phyloP scores from a whole-genome alignment of 805 yeast species.

The Wickerhamiella sergipiensis region DNA sequence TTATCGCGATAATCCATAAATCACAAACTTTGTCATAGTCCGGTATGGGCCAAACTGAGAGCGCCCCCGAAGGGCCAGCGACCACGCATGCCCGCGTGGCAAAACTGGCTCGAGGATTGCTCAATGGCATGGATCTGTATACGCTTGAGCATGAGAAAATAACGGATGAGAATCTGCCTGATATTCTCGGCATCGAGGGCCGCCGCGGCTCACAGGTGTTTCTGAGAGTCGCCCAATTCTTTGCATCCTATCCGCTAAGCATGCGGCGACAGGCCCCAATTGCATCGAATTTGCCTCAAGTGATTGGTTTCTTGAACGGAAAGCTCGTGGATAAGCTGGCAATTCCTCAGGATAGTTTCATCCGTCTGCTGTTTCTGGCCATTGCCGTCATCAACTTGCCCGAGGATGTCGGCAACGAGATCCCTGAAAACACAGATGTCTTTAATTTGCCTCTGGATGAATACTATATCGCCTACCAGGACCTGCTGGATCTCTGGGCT shows the following conservation, averaged over 20 bases:
- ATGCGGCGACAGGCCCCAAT: neutral
- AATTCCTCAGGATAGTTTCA: constrained; percentile 2
- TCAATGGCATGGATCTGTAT: neutral
- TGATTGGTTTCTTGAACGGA: constrained; percentile 11
- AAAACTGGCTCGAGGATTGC: neutral
- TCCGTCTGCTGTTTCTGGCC: constrained; percentile 10
- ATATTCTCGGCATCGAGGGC: constrained; percentile 6
- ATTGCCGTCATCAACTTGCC: constrained; percentile 4
- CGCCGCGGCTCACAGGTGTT: constrained; percentile 7
- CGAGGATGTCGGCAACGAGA: constrained; percentile 2
- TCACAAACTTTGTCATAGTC: neutral
- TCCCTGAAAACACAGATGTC: neutral
- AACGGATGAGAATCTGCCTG: constrained; percentile 1
- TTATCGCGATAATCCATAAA: too few relatives aligned
- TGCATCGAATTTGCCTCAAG: constrained; percentile 2
- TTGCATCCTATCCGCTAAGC: constrained; percentile 7
- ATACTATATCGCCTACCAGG: constrained; percentile 12
- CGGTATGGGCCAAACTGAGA: neutral
- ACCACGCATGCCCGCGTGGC: neutral
- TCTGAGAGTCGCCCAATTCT: constrained; percentile 10
- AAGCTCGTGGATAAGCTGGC: constrained; percentile 5
- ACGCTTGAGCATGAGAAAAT: neutral
- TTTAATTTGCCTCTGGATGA: constrained; percentile 1
- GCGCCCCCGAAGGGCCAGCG: neutral
- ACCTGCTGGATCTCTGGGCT: constrained; percentile 8